A percentile compares a stretch with the other conserved stretches of the same genome.
Conservation (phyloP, 192 early-diverging fungal species). For the Globomyces pollinis-pini region DNA sequence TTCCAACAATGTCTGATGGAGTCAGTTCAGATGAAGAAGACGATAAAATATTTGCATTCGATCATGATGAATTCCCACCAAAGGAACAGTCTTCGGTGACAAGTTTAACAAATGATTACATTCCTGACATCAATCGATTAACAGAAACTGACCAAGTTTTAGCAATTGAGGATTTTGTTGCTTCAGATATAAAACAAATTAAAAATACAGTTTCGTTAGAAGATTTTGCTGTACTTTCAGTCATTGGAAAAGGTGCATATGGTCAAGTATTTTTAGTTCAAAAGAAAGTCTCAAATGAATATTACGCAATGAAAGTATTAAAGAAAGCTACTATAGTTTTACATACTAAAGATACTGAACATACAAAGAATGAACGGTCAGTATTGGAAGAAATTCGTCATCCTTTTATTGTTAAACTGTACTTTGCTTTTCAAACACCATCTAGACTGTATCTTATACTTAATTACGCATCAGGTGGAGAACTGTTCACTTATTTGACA, state of each 20-base stretch:
- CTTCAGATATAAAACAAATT: neutral
- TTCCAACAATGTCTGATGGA: too few relatives aligned
- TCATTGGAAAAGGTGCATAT: conserved; percentile 71
- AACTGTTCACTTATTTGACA: conserved; percentile 82
- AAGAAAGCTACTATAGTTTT: conserved; percentile 80
- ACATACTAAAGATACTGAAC: conserved; percentile 57
- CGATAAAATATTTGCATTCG: too few relatives aligned
- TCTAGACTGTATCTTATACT: conserved; percentile 82
- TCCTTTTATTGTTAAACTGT: conserved; percentile 88
- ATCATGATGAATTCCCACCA: too few relatives aligned
- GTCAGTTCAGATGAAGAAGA: too few relatives aligned
- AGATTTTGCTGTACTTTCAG: conserved; percentile 52
- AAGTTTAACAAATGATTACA: too few relatives aligned
- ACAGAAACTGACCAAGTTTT: neutral
- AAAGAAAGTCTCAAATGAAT: conserved; percentile 43
- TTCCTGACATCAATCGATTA: too few relatives aligned
- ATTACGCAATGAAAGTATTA: conserved; percentile 91
- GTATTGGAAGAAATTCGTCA: conserved; percentile 80
- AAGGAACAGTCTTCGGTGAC: too few relatives aligned
- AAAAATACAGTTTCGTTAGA: conserved; percentile 19
- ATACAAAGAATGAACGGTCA: conserved; percentile 80
- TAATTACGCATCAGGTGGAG: conserved; percentile 79
- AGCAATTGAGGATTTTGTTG: neutral
- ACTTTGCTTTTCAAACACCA: conserved; percentile 88
- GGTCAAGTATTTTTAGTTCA: conserved; percentile 77